Evolutionary conservation across 2,329 filamentous ascomycete genomes (phyloP), one percentile per base, ranked within the genome.

Genomic region (Rosellinia necatrix): DNA sequence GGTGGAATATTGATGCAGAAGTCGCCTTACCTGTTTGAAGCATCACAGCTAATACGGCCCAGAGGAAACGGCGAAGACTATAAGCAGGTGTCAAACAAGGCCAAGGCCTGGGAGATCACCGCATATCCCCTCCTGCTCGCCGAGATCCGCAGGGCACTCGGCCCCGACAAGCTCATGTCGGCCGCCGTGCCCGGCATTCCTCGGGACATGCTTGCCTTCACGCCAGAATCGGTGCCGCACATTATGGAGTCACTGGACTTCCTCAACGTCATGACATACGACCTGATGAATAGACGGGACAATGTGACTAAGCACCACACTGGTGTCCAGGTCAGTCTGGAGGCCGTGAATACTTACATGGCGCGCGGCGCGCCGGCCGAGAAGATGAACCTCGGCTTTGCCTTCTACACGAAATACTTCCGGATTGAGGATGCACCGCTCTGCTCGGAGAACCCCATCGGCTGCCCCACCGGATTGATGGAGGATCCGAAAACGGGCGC

Each of bases 201-300:
- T 34, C 73, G 74, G 12, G 87, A 90, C 65, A 88, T 90, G 83
- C 80, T 90, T 3, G 86, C 84, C n/a, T 90, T 83, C 67, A 87
- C 80, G 0, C 58, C 74, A 4, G 70, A 78, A 21, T 81, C 82
- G 6, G 76, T 84, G 0, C 83, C 84, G 1, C 72, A 76, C 53
- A 87, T 90, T 62, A 82, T 81, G 74, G 68, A 74, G 10, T 75
- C 77, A 1, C 79, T 89, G 15, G 85, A 90, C 67, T 87, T 85
- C 65, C 76, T 90, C 66, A 90, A 90, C 66, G 44, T 90, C 60
- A 90, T 90, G 87, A 79, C 81, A 7, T 90, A 90, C 68, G 88
- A 91, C 66, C 68, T 91, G 43, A 87, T 88, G 81, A 90, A 89
- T 72, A 84, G 88, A 9, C 82, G 88, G n/a, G 84, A 90, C 68